A percentile compares a stretch with the other conserved stretches of the same genome.
Evolutionary conservation across 805 yeast species (phyloP).

Genomic region (Wickerhamiella spandovensis): DNA sequence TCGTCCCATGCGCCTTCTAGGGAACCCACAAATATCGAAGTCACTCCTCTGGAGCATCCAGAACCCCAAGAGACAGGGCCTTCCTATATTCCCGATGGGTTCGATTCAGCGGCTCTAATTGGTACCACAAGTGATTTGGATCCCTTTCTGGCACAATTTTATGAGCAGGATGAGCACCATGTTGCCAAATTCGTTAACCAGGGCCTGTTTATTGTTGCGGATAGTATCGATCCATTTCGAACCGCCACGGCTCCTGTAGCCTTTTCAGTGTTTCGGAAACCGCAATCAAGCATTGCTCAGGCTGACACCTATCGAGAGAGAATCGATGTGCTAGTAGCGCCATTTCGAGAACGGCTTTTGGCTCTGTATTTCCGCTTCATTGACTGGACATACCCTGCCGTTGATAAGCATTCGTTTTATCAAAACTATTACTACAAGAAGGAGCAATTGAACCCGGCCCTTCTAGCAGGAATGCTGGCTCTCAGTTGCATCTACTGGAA

Average conservation of each 20-base stretch:
- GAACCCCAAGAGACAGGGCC: constrained; percentile 6
- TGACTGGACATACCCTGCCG: constrained; percentile 26
- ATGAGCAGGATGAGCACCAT: constrained; percentile 15
- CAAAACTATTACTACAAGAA: constrained; percentile 19
- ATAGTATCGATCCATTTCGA: constrained; percentile 6
- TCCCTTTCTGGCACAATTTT: constrained; percentile 20
- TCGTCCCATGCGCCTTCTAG: background rate
- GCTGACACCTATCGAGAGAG: constrained; percentile 1
- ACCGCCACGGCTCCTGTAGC: constrained; percentile 18
- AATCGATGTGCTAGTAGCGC: constrained; percentile 8
- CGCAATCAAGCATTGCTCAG: background rate
- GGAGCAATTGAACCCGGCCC: constrained; percentile 21
- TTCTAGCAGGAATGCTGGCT: constrained; percentile 24
- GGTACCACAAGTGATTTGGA: constrained; percentile 25
- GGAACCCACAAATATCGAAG: constrained; percentile 6
- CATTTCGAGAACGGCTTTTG: constrained; percentile 19
- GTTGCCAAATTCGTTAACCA: constrained; percentile 20
- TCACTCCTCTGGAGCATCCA: constrained; percentile 6
- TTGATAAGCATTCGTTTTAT: constrained; percentile 22
- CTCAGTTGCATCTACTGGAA: constrained; percentile 26
- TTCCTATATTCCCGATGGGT: constrained; percentile 15
- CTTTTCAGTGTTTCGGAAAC: constrained; percentile 14
- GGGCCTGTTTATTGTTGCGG: constrained; percentile 16
- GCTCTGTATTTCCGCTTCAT: constrained; percentile 23
- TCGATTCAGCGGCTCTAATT: constrained; percentile 18